A percentile compares a stretch with the other conserved stretches of the same genome.
phyloP scores from a whole-genome alignment of 306 rosid species.

The Acmispon strigosus region DNA sequence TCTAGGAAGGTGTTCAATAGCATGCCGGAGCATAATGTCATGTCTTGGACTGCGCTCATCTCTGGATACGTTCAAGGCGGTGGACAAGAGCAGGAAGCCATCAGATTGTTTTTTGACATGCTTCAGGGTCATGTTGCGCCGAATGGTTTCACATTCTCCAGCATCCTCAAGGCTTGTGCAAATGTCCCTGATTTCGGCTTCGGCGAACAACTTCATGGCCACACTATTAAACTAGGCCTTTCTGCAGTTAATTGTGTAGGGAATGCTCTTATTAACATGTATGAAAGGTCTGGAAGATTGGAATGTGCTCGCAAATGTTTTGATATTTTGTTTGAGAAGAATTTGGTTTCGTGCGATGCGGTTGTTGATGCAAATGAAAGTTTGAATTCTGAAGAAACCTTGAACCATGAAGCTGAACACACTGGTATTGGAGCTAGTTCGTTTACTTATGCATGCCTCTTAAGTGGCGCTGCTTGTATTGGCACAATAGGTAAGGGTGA shows the following conservation, averaged over 20 bases:
- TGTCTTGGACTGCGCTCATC: conserved; percentile 64
- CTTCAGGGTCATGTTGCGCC: conserved; percentile 35
- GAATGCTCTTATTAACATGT: conserved; percentile 49
- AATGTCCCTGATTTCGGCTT: conserved; percentile 32
- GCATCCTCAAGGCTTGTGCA: conserved; percentile 52
- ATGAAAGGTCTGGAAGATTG: conserved; percentile 52
- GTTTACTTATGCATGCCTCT: conserved; percentile 55
- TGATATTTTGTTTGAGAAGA: conserved; percentile 45
- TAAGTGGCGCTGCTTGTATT: conserved; percentile 58
- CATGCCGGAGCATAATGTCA: conserved; percentile 38
- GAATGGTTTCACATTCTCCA: conserved; percentile 48
- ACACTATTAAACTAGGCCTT: conserved; percentile 40
- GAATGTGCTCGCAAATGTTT: conserved; percentile 48
- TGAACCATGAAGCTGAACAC: conserved; percentile 27
- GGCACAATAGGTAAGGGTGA: conserved; percentile 53
- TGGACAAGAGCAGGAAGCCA: conserved; percentile 38
- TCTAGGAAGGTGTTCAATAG: conserved; percentile 40
- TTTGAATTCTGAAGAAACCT: conserved; percentile 27
- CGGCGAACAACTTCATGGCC: conserved; percentile 42
- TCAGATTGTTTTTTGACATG: conserved; percentile 36
- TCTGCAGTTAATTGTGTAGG: conserved; percentile 45
- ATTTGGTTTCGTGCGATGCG: conserved; percentile 29
- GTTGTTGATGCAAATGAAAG: conserved; percentile 30
- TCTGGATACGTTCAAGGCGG: conserved; percentile 34
- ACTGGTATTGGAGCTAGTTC: conserved; percentile 35